Base-by-base conservation (phyloP, 2,329 filamentous ascomycete genomes). In the Calonectria ilicicola region DNA sequence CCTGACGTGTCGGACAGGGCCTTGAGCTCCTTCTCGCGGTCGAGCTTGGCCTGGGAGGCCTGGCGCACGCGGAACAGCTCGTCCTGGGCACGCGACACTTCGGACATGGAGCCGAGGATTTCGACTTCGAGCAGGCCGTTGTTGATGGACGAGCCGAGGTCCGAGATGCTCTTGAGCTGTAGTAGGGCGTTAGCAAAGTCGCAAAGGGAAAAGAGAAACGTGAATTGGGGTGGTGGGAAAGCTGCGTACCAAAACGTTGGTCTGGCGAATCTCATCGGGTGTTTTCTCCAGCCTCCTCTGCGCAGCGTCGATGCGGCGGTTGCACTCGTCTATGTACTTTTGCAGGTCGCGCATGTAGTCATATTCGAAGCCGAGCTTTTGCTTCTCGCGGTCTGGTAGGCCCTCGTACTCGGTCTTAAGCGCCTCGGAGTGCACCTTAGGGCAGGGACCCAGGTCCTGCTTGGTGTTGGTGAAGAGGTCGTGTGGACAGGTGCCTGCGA, bases 381-480 rank as follows among this genome's bases (percentile, higher is more conserved):
- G 91, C 82, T 93, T 93, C 79, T 96, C 93, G 35, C 91, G 85
- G 2, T 93, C 87, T 5, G 93, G 87, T 0, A 97, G 91, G 1
- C 87, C 89, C 78, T 97, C 94, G 84, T 97, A 99, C 83, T 99
- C 96, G 60, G 92, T 88, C 85, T 98, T 98, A 76, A 98, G 89
- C 15, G 92, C 91, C 83, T 98, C 96, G 62, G 92, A 94, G 86
- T 99, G 97, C 29, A 96, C 90, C 83, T 96, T 97, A 63, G 94
- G 91, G 82, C 97, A 99, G 0, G 92, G 91, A 2, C 97, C 97
- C 40, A 98, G 91, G 83, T 99, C 97, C 72, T 98, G 96, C 87
- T 98, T 98, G 56, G 97, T 99, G 86, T 99, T 99, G 77, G 96
- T 99, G 90, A 99, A 99, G 81, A 99, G 95, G 83, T 99, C 97